phyloP scores from a whole-genome alignment of 1,284 basidiomycete species.

The Tremellales sp. region DNA sequence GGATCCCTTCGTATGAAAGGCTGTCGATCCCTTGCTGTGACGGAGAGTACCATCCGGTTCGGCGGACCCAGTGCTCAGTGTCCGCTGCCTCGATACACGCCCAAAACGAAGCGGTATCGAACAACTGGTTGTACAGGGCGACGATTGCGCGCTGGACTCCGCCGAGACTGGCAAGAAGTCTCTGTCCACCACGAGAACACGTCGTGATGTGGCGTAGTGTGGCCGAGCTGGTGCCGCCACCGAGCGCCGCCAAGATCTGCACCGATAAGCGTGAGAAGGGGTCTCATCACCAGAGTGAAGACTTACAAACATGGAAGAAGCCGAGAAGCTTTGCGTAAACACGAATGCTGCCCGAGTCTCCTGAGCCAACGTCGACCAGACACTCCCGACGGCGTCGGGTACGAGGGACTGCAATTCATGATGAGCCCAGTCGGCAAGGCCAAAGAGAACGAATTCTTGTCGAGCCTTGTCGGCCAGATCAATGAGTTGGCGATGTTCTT shows the following conservation, averaged over 20 bases:
- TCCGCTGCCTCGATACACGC: background rate
- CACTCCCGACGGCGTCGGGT: no score
- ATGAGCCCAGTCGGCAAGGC: slow-evolving; percentile 73
- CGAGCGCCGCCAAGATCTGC: background rate
- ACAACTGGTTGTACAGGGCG: background rate
- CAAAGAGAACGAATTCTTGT: slow-evolving; percentile 70
- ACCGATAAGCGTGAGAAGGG: background rate
- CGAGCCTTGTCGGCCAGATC: background rate
- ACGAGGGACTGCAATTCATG: slow-evolving; percentile 60
- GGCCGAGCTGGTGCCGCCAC: background rate
- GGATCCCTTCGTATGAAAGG: background rate
- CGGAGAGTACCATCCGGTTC: background rate
- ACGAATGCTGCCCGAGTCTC: background rate
- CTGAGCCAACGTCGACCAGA: background rate
- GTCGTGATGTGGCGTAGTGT: background rate
- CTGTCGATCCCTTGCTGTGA: background rate
- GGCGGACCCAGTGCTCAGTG: background rate
- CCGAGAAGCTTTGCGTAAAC: background rate
- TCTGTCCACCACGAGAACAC: background rate
- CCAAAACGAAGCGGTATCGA: background rate
- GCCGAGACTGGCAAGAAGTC: background rate
- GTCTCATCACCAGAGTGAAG: background rate
- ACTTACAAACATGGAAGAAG: background rate
- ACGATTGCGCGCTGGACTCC: background rate
- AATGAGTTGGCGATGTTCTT: background rate